Evolutionary conservation across 768 basidiomycete genomes (phyloP), one percentile per base, ranked within the genome.

Genomic region (Pisolithus tinctorius): DNA sequence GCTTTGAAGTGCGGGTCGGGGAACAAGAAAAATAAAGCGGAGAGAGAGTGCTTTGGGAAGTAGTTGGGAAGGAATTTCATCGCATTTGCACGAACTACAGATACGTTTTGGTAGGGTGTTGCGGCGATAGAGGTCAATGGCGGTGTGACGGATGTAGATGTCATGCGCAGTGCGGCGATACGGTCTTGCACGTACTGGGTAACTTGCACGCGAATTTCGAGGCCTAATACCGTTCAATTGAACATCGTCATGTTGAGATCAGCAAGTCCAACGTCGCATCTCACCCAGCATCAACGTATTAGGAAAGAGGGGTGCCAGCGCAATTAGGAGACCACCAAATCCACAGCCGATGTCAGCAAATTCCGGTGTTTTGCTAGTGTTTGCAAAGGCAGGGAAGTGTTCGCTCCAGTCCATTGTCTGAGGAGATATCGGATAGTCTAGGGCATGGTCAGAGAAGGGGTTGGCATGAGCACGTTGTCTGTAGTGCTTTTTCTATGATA

Each of bases 1-100:
- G 81, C 78, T 68, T 99, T 98, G 80, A 99, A 99, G 68, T 98
- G 96, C 0, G 96, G 96, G 69, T 99, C 96, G 39, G 96, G 96
- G 71, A 98, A 99, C 52, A 98, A 80, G 75, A 99, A 98, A 73
- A 99, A 99, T 46, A 99, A 76, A 45, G 95, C 84, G 17, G 88
- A 85, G 36, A 99, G 76, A 56, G 95, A 95, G 51, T 84, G 84
- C 64, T 94, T 93, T 23, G 77, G 64, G 68, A 99, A 96, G 69
- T 93, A 97, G 69, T 98, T 98, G 6, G 94, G 89, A 50, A 97
- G 77, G 68, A 98, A 97, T 71, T 98, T 98, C 94, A 97, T 97
- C 44, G 93, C 88, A 66, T 99, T 99, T 13, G 90, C 94, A 46
- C 96, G 85, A 56, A 96, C 87, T 56, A 97, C 82, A 34, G 92